phyloP scores from a whole-genome alignment of 305 asterid genomes.

The Fraxinus sp. region DNA sequence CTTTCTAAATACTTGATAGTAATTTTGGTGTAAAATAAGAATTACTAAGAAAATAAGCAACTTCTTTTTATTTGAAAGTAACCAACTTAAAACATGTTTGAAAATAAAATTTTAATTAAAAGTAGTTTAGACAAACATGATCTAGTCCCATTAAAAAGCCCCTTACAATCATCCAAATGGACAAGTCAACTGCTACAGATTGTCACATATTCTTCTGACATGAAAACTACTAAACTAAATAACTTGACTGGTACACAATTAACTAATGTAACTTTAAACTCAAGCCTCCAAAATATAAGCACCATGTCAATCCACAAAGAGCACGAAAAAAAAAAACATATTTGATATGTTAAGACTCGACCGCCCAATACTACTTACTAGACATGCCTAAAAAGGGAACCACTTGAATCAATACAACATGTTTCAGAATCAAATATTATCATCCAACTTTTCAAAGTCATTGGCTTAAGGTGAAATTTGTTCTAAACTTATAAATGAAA shows the following conservation, averaged over 20 bases:
- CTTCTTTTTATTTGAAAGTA: not conserved
- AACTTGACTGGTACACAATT: slow-evolving; percentile 8
- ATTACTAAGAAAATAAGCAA: not conserved
- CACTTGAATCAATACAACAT: not conserved
- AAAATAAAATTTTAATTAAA: not conserved
- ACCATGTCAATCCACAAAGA: not conserved
- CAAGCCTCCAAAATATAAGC: not conserved
- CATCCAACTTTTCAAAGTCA: not conserved
- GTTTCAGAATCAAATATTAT: not conserved
- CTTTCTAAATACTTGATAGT: not conserved
- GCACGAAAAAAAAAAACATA: not conserved
- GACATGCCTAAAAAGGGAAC: not conserved
- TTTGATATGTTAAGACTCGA: not conserved
- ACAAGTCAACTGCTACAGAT: not conserved
- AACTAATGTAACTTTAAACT: not conserved
- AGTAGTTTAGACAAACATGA: not conserved
- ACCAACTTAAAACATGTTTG: not conserved
- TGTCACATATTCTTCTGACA: not conserved
- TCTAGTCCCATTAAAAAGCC: not conserved
- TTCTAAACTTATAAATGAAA: not conserved
- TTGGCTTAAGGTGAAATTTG: not conserved
- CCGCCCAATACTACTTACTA: not conserved
- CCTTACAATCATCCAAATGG: not conserved
- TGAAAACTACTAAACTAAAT: not conserved
- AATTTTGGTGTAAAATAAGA: not conserved